Conservation (phyloP, 1,284 basidiomycete genomes). For the Inonotus hispidus region DNA sequence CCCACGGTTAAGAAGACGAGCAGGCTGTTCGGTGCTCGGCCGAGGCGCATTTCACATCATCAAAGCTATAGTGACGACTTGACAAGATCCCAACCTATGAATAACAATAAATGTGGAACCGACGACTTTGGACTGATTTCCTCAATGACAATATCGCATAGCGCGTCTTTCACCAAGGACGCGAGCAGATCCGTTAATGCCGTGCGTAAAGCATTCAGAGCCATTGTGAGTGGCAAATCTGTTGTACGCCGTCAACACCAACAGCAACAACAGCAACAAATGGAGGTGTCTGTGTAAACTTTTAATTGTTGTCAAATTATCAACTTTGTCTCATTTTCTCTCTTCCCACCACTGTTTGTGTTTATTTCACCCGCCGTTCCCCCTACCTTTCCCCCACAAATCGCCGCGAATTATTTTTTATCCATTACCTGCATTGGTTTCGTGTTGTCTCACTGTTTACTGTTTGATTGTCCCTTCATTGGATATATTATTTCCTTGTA, state of each 20-base stretch:
- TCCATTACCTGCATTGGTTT: not conserved
- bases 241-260: constrained; percentile 21
- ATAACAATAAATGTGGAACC: constrained; percentile 28
- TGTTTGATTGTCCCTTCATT: not conserved
- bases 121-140: constrained; percentile 50
- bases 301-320: constrained; percentile 5
- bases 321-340: not conserved
- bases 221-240: constrained; percentile 53
- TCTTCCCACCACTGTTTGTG: not conserved
- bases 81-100: constrained; percentile 26
- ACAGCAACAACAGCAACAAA: constrained; percentile 15
- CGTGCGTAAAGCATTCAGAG: constrained; percentile 62
- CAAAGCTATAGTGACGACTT: constrained; percentile 60
- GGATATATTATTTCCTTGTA: not conserved
- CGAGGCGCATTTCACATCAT: constrained; percentile 52
- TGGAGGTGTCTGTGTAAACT: constrained; percentile 17
- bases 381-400: not conserved
- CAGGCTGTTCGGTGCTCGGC: constrained; percentile 39
- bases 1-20: constrained; percentile 35
- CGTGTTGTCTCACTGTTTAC: not conserved
- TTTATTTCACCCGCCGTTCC: not conserved
- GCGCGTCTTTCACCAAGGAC: constrained; percentile 36
- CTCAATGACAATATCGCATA: constrained; percentile 24
- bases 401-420: not conserved
- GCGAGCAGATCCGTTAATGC: constrained; percentile 45